A percentile compares a stretch with the other conserved stretches of the same genome.
Evolutionary conservation across 2,329 filamentous ascomycete genomes (phyloP).

Genomic region (Fusarium sarcochroum): DNA sequence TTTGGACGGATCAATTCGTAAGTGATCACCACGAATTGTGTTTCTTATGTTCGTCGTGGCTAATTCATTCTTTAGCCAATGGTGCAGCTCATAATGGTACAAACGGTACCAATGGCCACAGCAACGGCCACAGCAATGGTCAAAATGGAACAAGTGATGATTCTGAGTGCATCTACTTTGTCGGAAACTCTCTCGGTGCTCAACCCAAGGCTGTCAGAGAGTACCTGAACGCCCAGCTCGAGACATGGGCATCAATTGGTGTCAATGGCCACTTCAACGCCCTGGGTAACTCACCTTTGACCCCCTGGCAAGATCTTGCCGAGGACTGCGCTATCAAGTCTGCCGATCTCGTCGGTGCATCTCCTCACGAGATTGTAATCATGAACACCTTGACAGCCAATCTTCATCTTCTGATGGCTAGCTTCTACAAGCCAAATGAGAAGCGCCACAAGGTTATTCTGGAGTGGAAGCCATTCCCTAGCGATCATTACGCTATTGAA

Average conservation of each 20-base stretch:
- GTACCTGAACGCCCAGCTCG: slow-evolving; percentile 79
- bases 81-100: slow-evolving; percentile 28
- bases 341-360: slow-evolving; percentile 81
- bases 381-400: slow-evolving; percentile 92
- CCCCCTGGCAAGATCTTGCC: slow-evolving; percentile 84
- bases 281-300: slow-evolving; percentile 76
- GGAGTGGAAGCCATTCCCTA: slow-evolving; percentile 93
- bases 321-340: slow-evolving; percentile 79
- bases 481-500: slow-evolving; percentile 87
- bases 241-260: slow-evolving; percentile 87
- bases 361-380: slow-evolving; percentile 80
- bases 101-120: slow-evolving; percentile 35
- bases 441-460: slow-evolving; percentile 82
- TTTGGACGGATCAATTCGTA: slow-evolving; percentile 62
- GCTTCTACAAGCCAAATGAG: slow-evolving; percentile 81
- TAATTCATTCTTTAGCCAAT: slow-evolving; percentile 16
- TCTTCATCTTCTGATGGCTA: slow-evolving; percentile 84
- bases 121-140: slow-evolving; percentile 45
- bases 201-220: slow-evolving; percentile 79
- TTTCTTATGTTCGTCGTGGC: background rate
- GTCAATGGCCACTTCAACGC: slow-evolving; percentile 86
- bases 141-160: slow-evolving; percentile 48
- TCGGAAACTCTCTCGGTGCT: slow-evolving; percentile 89
- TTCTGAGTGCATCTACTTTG: slow-evolving; percentile 78
- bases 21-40: slow-evolving; percentile 10